These are phyloP conservation scores for Boletus rubroflammeus DNA, from an alignment of 768 basidiomycete species.

Conservation along the genomic window DNA sequence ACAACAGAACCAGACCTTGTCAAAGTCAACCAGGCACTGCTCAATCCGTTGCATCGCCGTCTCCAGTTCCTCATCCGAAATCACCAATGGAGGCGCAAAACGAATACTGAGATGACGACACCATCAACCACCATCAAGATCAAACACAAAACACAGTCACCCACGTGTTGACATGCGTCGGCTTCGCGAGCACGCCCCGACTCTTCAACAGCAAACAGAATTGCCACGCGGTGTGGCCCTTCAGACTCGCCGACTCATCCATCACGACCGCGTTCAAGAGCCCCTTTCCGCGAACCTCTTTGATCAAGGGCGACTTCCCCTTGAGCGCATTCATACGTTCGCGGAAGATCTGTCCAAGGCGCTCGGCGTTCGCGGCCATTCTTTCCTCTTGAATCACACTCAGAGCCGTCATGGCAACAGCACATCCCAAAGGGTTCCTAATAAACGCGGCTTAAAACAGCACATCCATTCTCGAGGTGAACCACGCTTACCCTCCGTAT, in stretches of 20 bases:
- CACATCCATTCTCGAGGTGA: background rate
- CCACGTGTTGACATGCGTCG: slow-evolving; percentile 92
- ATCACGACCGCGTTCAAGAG: slow-evolving; percentile 93
- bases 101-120: slow-evolving; percentile 61
- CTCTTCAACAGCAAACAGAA: slow-evolving; percentile 90
- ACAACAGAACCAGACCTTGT: slow-evolving; percentile 44
- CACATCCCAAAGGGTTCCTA: slow-evolving; percentile 92
- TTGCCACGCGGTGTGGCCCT: slow-evolving; percentile 91
- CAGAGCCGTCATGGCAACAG: slow-evolving; percentile 91
- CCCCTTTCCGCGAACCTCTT: slow-evolving; percentile 80
- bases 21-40: slow-evolving; percentile 75
- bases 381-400: slow-evolving; percentile 87
- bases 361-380: slow-evolving; percentile 74
- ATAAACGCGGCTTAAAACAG: background rate
- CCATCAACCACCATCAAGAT: background rate
- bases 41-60: slow-evolving; percentile 74
- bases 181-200: slow-evolving; percentile 90
- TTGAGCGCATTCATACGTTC: slow-evolving; percentile 48
- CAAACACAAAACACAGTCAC: slow-evolving; percentile 27
- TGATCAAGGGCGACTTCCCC: slow-evolving; percentile 61
- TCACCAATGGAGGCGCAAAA: slow-evolving; percentile 94
- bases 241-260: slow-evolving; percentile 72
- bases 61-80: slow-evolving; percentile 79
- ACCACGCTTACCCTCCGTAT: slow-evolving; percentile 72
- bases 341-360: slow-evolving; percentile 82